Conservation (phyloP, 2,329 filamentous ascomycete genomes). For the Colletotrichum sp. region DNA sequence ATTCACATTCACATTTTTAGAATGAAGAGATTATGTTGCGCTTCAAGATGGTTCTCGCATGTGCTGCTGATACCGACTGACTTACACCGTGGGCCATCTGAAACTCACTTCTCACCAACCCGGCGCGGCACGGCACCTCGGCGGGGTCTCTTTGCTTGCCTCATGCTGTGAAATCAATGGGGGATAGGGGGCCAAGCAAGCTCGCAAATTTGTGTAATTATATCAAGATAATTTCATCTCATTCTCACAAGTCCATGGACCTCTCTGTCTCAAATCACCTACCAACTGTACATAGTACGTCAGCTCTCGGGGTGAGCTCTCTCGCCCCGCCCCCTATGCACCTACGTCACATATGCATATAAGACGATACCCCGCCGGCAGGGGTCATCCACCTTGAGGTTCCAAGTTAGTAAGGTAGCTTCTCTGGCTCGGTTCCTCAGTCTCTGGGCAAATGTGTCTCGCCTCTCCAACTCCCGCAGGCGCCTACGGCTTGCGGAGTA, state of each 20-base stretch:
- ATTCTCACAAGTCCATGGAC: background rate
- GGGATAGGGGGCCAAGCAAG: background rate
- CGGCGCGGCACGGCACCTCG: background rate
- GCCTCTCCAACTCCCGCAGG: background rate
- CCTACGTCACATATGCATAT: conserved; percentile 12
- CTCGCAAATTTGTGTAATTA: background rate
- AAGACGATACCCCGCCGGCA: conserved; percentile 10
- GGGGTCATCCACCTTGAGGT: background rate
- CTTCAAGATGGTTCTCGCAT: background rate
- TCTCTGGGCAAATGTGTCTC: background rate
- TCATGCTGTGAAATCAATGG: background rate
- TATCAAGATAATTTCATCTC: background rate
- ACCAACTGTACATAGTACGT: background rate
- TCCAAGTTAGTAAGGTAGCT: background rate
- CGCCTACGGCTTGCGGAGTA: background rate
- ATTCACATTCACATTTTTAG: background rate
- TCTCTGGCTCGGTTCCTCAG: background rate
- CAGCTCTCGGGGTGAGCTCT: background rate
- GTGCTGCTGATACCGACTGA: background rate
- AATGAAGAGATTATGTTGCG: background rate
- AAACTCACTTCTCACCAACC: background rate
- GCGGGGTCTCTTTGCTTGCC: background rate
- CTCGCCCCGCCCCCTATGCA: background rate
- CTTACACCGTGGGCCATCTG: conserved; percentile 5
- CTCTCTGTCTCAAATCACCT: background rate